Conservation (phyloP, 371 early-diverging fungal species). For the Blakeslea trispora region DNA sequence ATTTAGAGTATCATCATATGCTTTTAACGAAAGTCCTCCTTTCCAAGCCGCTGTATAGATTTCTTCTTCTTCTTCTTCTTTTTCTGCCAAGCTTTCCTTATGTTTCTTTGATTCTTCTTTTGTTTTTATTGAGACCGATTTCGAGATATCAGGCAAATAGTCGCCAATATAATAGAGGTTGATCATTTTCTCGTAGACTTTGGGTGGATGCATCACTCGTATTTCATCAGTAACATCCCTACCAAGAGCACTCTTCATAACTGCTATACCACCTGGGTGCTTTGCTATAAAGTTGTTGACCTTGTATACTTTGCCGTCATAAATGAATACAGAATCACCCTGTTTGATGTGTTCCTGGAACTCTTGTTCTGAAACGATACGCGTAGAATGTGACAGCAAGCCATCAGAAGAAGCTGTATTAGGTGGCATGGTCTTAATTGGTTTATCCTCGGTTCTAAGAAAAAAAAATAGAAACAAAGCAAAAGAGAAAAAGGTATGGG, state of each 20-base stretch:
- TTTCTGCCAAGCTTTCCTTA: not conserved
- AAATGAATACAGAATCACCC: conserved; percentile 75
- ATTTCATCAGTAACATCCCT: conserved; percentile 93
- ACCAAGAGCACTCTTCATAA: conserved; percentile 83
- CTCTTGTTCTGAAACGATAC: conserved; percentile 38
- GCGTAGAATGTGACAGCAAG: conserved; percentile 10
- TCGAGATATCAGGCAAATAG: conserved; percentile 34
- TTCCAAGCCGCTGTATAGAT: conserved; percentile 30
- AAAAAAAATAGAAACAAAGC: not conserved
- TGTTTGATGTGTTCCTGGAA: conserved; percentile 48
- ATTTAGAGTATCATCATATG: conserved; percentile 37
- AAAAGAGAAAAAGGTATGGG: not conserved
- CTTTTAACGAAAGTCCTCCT: conserved; percentile 34
- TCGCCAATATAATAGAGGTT: conserved; percentile 77
- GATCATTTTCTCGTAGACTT: conserved; percentile 74
- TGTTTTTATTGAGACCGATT: not conserved
- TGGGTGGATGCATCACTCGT: conserved; percentile 83
- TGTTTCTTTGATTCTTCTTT: too few relatives aligned
- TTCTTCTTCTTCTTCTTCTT: conserved; percentile 1
- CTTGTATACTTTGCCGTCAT: conserved; percentile 83
- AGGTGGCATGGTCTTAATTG: conserved; percentile 10
- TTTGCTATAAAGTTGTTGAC: conserved; percentile 77
- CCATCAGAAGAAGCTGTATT: conserved; percentile 10
- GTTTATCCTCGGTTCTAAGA: not conserved
- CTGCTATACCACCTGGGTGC: conserved; percentile 93